Base-by-base conservation (phyloP, 805 yeast genomes). In the Teunomyces funiuensis region DNA sequence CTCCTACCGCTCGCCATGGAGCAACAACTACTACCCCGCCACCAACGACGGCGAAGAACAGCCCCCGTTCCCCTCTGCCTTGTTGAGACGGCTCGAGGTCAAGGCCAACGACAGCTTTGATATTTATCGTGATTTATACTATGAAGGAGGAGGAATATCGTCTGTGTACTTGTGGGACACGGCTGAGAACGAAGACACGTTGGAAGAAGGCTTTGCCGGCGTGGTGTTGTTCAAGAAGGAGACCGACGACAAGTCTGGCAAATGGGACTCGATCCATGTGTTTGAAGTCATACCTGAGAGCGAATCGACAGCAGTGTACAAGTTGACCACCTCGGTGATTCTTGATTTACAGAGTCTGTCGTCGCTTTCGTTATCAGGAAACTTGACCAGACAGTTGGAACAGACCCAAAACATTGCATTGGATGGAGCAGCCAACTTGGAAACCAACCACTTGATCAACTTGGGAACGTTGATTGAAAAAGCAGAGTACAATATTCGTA, bases 251-350 rank as follows among this genome's bases (percentile, higher is more conserved):
- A 58, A 58, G 26, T 55, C 61, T 22, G 86, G 90, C 10, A 70
- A 74, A 38, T 91, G 99, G 99, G 96, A 93, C 63, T 81, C 93
- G 40, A 86, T 91, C 49, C 98, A 91, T 61, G 98, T 91, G 7
- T 77, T 93, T 50, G 97, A 91, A 61, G 83, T 83, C 6, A 63
- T 61, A 6, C 73, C 74, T 0, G 71, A 68, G 33, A 52, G 63
- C 15, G 51, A 63, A 5, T 45, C 60, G 3, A 63, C 69, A 29
- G 69, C 74, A 14, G 45, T 54, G 8, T 93, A 91, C 61, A 82
- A 82, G 49, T 66, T 91, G 45, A 91, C 98, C 2, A 82, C 96
- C 1, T 88, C 97, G 0, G 85, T 93, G 28, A 88, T 93, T 36
- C 73, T 91, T 43, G 90, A 86, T 55, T 66, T 93, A 49, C 59